Percentiles rank a stretch among this genome's conserved stretches.
These are phyloP conservation scores for Fusarium robinianum DNA, from an alignment of 2,329 filamentous ascomycete species.

Conservation along the genomic window DNA sequence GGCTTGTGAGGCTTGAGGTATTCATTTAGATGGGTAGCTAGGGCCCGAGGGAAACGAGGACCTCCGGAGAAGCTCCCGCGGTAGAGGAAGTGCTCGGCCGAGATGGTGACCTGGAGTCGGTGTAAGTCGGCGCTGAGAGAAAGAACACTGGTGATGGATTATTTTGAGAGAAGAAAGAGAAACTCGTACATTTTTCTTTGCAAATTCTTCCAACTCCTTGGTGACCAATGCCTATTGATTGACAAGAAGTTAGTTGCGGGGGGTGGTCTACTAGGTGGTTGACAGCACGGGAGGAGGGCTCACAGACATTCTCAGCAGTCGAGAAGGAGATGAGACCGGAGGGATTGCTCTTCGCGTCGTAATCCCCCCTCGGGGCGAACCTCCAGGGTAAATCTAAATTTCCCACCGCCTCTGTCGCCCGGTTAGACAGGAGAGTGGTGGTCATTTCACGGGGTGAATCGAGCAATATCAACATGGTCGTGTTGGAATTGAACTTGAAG, in stretches of 20 bases:
- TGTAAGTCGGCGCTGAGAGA: not conserved
- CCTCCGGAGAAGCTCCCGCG: constrained; percentile 44
- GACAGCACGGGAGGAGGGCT: not conserved
- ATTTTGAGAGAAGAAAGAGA: not conserved
- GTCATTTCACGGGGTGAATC: constrained; percentile 13
- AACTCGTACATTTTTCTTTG: constrained; percentile 38
- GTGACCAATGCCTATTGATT: constrained; percentile 46
- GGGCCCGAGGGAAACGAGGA: constrained; percentile 38
- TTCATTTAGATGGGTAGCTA: constrained; percentile 46
- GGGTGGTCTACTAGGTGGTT: too few relatives aligned
- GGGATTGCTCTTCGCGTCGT: constrained; percentile 45
- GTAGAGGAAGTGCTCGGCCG: constrained; percentile 43
- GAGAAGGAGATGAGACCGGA: constrained; percentile 53
- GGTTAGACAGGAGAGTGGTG: constrained; percentile 28
- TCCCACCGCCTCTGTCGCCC: constrained; percentile 32
- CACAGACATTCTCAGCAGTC: constrained; percentile 52
- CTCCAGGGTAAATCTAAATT: constrained; percentile 40
- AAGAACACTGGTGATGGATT: not conserved
- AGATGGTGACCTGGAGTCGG: constrained; percentile 30
- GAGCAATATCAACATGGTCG: constrained; percentile 22
- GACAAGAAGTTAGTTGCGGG: too few relatives aligned
- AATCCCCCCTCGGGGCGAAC: constrained; percentile 41
- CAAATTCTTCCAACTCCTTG: constrained; percentile 38
- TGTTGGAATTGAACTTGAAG: too few relatives aligned
- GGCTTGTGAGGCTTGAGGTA: constrained; percentile 41